Conservation (phyloP, 371 early-diverging fungal species). For the Smittium culicis region DNA sequence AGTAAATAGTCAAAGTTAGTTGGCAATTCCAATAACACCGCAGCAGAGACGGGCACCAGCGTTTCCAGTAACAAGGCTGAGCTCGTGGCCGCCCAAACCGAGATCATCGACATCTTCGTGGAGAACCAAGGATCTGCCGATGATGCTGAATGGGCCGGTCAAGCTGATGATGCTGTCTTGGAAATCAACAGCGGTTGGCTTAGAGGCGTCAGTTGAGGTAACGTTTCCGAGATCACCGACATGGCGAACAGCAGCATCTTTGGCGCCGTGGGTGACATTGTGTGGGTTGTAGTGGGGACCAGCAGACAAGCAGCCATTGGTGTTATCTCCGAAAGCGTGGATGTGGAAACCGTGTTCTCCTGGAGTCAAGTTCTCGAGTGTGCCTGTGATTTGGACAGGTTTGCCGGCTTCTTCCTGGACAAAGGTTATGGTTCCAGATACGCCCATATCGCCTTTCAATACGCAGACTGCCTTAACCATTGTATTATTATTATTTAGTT, state of each 20-base stretch:
- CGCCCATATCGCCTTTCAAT: constrained; percentile 38
- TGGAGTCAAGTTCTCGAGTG: constrained; percentile 46
- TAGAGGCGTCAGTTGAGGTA: constrained; percentile 30
- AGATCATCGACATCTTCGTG: constrained; percentile 75
- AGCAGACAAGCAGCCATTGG: constrained; percentile 51
- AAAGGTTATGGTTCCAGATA: constrained; percentile 55
- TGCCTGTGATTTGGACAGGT: constrained; percentile 40
- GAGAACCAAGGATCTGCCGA: constrained; percentile 75
- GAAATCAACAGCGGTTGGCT: constrained; percentile 32
- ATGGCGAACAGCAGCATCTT: constrained; percentile 49
- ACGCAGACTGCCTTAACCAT: constrained; percentile 56
- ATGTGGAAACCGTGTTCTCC: constrained; percentile 82
- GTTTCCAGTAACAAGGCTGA: constrained; percentile 67
- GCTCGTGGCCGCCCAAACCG: constrained; percentile 59
- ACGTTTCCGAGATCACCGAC: constrained; percentile 82
- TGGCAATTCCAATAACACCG: constrained; percentile 70
- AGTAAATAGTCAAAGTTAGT: constrained; percentile 16
- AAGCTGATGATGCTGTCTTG: constrained; percentile 47
- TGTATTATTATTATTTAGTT: constrained; percentile 4
- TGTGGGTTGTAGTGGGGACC: constrained; percentile 72
- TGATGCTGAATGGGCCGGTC: constrained; percentile 50
- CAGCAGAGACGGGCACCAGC: constrained; percentile 74
- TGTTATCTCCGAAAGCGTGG: constrained; percentile 45
- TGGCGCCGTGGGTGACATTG: constrained; percentile 63
- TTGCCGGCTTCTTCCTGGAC: constrained; percentile 42